Conservation (phyloP, 495 filamentous ascomycete species). For the Aspergillus panamensis region DNA sequence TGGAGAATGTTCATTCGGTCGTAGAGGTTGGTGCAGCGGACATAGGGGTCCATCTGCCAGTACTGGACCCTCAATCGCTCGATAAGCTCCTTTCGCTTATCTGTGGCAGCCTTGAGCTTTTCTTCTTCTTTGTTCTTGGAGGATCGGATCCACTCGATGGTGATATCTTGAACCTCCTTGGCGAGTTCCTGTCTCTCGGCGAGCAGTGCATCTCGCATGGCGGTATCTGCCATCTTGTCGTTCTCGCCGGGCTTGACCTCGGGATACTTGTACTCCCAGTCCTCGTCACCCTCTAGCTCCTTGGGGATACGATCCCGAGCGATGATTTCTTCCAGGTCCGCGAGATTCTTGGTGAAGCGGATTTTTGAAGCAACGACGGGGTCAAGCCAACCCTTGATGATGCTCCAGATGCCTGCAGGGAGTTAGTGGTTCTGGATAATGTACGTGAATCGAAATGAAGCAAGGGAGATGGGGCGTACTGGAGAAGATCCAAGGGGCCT, state of each 20-base stretch:
- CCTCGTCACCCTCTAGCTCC: constrained; percentile 77
- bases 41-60: constrained; percentile 76
- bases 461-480: constrained; percentile 44
- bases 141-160: constrained; percentile 63
- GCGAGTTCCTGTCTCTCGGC: constrained; percentile 57
- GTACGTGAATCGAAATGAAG: background rate
- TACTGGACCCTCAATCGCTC: constrained; percentile 68
- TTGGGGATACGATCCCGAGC: constrained; percentile 64
- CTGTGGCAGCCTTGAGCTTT: constrained; percentile 46
- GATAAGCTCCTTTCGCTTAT: constrained; percentile 57
- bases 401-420: constrained; percentile 68
- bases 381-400: constrained; percentile 95
- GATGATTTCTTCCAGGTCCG: constrained; percentile 78
- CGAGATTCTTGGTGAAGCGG: constrained; percentile 81
- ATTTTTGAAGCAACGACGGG: constrained; percentile 94
- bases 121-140: constrained; percentile 45
- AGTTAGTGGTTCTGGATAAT: background rate
- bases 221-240: constrained; percentile 62
- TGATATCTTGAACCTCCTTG: constrained; percentile 65
- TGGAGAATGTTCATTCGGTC: constrained; percentile 69
- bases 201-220: constrained; percentile 58
- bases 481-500: constrained; percentile 95
- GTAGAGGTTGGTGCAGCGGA: constrained; percentile 69
- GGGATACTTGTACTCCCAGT: constrained; percentile 74
- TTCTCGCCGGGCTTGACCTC: constrained; percentile 72